phyloP scores from a whole-genome alignment of 805 yeast species.

The Nakazawaea siamensis region DNA sequence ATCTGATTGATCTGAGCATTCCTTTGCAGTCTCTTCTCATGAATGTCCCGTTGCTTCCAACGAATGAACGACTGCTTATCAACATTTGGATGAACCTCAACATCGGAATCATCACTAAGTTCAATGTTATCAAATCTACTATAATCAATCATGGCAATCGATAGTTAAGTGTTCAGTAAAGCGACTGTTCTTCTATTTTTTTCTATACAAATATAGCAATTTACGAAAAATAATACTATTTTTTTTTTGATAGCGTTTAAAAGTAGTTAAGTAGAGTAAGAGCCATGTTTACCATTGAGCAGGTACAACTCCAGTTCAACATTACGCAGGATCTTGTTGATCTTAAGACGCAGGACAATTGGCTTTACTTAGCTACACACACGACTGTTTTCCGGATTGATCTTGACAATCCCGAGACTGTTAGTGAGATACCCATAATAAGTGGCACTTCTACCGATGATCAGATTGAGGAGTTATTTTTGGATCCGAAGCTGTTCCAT shows the following conservation, averaged over 20 bases:
- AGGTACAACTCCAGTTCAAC: conserved; percentile 10
- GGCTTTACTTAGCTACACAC: conserved; percentile 44
- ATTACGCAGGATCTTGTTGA: conserved; percentile 27
- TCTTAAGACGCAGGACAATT: conserved; percentile 47
- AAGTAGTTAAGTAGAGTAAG: no score
- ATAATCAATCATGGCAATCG: conserved; percentile 69
- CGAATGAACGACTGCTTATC: conserved; percentile 86
- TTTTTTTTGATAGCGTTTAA: not conserved
- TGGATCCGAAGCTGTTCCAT: conserved; percentile 42
- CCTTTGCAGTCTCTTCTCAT: conserved; percentile 80
- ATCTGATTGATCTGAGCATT: conserved; percentile 70
- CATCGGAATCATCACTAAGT: conserved; percentile 91
- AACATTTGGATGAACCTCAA: conserved; percentile 97
- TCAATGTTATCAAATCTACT: conserved; percentile 98
- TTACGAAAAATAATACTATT: no score
- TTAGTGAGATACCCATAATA: conserved; percentile 32
- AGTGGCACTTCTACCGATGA: conserved; percentile 12
- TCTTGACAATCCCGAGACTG: conserved; percentile 54
- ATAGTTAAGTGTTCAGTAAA: no score
- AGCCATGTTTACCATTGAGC: conserved; percentile 8
- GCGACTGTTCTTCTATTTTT: no score
- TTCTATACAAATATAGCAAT: no score
- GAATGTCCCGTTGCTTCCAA: conserved; percentile 97
- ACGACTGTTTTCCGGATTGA: conserved; percentile 57
- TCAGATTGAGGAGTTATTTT: conserved; percentile 28